Conservation (phyloP, 176 grass and related monocot genomes). For the Tillandsia leiboldiana region DNA sequence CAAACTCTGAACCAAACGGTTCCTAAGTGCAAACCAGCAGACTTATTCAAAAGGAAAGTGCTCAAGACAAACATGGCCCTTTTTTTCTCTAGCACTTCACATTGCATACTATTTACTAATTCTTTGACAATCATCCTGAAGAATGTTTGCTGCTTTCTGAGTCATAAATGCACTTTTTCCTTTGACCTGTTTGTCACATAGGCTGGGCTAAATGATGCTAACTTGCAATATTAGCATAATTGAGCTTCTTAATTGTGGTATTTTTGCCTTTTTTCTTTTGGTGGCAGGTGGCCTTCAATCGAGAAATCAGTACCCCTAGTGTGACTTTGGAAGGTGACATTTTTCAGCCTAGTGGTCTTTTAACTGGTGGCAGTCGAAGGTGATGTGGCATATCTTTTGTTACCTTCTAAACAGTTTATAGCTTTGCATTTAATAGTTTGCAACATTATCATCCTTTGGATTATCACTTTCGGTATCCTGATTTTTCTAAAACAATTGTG, state of each 20-base stretch:
- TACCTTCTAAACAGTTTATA: constrained; percentile 8
- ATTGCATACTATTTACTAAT: background rate
- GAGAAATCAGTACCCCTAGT: constrained; percentile 50
- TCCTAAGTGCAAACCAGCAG: too few relatives aligned
- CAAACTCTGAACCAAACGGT: too few relatives aligned
- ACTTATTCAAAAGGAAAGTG: too few relatives aligned
- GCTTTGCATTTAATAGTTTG: background rate
- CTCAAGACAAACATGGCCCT: too few relatives aligned
- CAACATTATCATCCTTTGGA: background rate
- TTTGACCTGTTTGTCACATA: background rate
- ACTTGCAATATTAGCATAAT: background rate
- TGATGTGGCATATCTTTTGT: constrained; percentile 23
- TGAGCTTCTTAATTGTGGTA: background rate
- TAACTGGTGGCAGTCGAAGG: constrained; percentile 97
- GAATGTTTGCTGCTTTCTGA: background rate
- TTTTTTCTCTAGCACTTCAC: too few relatives aligned
- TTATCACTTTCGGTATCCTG: too few relatives aligned
- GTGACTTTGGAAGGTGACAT: constrained; percentile 90
- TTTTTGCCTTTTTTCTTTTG: constrained; percentile 18
- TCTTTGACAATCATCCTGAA: background rate
- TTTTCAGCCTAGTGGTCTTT: constrained; percentile 80
- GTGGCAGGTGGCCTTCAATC: constrained; percentile 65
- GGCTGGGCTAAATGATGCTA: background rate
- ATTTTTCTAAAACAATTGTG: too few relatives aligned
- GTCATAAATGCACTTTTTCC: background rate